These are phyloP conservation scores for Naganishia cerealis DNA, from an alignment of 1,284 basidiomycete species.

Conservation along the genomic window DNA sequence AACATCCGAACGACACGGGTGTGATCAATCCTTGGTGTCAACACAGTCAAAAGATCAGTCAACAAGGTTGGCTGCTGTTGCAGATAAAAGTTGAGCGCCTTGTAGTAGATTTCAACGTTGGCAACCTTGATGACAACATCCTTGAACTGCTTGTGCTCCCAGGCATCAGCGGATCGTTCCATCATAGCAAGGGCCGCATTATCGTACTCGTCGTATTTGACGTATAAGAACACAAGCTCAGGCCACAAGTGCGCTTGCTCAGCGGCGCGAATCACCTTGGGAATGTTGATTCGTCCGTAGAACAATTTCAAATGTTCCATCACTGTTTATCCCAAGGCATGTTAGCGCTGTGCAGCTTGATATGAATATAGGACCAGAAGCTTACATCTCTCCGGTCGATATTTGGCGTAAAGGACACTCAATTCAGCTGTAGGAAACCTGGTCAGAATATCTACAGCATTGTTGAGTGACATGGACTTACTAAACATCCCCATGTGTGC, in stretches of 20 bases:
- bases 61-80: constrained; percentile 90
- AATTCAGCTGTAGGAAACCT: constrained; percentile 80
- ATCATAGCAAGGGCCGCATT: constrained; percentile 74
- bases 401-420: constrained; percentile 93
- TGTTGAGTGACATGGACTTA: background rate
- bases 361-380: constrained; percentile 27
- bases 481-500: constrained; percentile 54
- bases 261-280: constrained; percentile 84
- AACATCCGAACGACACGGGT: constrained; percentile 93
- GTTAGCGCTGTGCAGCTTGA: background rate
- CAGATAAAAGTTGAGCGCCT: constrained; percentile 78
- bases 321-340: constrained; percentile 57
- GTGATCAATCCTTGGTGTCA: constrained; percentile 92
- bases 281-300: constrained; percentile 92
- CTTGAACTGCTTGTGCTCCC: constrained; percentile 99
- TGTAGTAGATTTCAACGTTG: constrained; percentile 88
- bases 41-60: constrained; percentile 86
- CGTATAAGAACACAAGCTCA: constrained; percentile 96
- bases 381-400: constrained; percentile 86
- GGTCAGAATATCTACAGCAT: background rate
- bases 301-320: constrained; percentile 99
- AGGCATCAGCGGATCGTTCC: constrained; percentile 92
- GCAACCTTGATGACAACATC: constrained; percentile 91
- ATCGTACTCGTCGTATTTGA: constrained; percentile 88
- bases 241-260: constrained; percentile 98